Evolutionary conservation across 768 basidiomycete genomes (phyloP), one percentile per base, ranked within the genome.

Genomic region (Mycena floridula): DNA sequence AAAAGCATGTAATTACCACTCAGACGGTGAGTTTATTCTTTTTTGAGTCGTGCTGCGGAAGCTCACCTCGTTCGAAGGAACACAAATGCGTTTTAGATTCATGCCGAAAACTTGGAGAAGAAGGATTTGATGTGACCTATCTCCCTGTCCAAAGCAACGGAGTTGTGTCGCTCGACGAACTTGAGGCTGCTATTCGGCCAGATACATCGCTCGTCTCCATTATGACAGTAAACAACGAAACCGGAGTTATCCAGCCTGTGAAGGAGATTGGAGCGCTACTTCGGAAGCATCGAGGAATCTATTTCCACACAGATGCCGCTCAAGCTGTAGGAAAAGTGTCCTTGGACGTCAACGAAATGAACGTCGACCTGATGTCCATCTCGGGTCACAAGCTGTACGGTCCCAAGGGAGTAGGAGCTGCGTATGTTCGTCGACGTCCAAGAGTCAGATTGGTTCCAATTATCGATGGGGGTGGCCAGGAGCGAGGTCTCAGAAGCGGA

Each of bases 151-250:
- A 89, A 55, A 61, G 73, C 21, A 90, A 92, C 59, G 96, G 96
- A 12, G 58, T 96, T 39, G 67, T 99, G 49, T 77, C 80, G 24
- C 69, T 99, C 42, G 70, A 81, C 15, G 81, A 79, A 7, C 79
- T 99, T 25, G 89, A 92, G 57, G 78, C 74, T 1, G 86, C 93
- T 27, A 92, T 99, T 46, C 82, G 91, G 25, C 92, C 93, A 7
- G 91, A 93, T 48, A 93, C 91, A 11, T 89, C 88, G 1, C 69
- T 98, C n/a, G 82, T 99, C 37, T 95, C 93, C 11, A 84, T 99
- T 60, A 99, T 99, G 96, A 79, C 89, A 15, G 96, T 99, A 47
- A 99, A 99, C 71, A 99, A 99, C 65, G 96, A 99, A 68, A 98
- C 93, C 4, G 96, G 96, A 20, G 94, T 97, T 51, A 96, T 99